Evolutionary conservation across 768 basidiomycete species (phyloP), one percentile per base, ranked within the genome.

Genomic region (Daedaleopsis sinensis): DNA sequence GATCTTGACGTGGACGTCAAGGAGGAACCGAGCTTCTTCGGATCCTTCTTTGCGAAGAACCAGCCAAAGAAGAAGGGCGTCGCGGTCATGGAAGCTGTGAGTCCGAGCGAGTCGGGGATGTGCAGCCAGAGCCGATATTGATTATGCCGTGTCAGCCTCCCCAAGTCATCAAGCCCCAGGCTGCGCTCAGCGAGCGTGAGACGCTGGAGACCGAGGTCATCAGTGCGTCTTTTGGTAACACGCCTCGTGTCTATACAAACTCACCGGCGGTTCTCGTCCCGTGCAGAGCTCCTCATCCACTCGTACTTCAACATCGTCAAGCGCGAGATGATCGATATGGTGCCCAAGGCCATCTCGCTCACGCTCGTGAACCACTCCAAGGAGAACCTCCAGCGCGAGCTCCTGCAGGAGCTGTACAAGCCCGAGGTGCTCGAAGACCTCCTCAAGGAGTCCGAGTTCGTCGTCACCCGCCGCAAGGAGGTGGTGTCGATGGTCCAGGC

Each of bases 301-400:
- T 97, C 94, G 5, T 98, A 98, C 77, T 98, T 91, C 83, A 95
- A 97, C 78, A 95, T 98, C 66, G 94, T 98, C 57, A 98, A 99
- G 79, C 90, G 96, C 60, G 96, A 98, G 77, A 94, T 98, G 92
- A 98, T 98, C 70, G 96, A 98, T 76, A 97, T 97, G 94, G 93
- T 98, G 24, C 96, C 96, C 9, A 99, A 99, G 76, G 93, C 93
- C 18, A 94, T 97, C 72, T 87, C 91, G 11, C 78, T 92, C 65
- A 98, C 93, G 16, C 86, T 98, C 38, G 96, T 99, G 52, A 90
- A 87, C 72, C 88, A 88, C 75, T 89, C 96, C 61, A 98, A 97
- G 76, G 97, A 98, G 77, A 87, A 93, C 73, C 79, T 99, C 61
- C 97, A 99, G 78, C 84, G 89, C 62, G 96, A 97, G 75, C 82